phyloP scores from a whole-genome alignment of 2,329 filamentous ascomycete species.

The Colletotrichum chrysophilum region DNA sequence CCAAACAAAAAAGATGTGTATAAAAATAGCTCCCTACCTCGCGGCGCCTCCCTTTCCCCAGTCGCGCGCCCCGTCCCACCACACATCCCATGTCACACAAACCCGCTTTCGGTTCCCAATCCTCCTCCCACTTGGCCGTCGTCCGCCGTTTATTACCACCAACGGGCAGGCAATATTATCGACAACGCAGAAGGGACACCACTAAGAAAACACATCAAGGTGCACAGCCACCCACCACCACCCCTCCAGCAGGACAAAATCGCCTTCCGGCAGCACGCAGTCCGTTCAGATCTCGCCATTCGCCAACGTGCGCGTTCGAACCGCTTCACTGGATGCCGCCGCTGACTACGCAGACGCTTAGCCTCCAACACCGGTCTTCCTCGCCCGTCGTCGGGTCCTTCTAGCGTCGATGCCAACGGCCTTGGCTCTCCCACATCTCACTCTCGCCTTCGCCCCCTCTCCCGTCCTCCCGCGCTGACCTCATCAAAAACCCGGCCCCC shows the following conservation, averaged over 20 bases:
- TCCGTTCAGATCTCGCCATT: conserved; percentile 15
- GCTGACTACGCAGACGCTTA: neutral
- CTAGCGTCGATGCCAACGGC: neutral
- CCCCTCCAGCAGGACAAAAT: neutral
- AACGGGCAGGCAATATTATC: neutral
- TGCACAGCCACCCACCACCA: conserved; percentile 5
- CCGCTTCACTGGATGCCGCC: neutral
- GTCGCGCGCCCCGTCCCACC: neutral
- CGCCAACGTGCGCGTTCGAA: conserved; percentile 9
- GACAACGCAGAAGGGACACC: neutral
- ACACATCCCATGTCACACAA: conserved; percentile 1
- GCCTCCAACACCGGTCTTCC: neutral
- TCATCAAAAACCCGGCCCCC: neutral
- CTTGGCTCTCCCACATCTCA: neutral
- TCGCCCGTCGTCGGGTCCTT: neutral
- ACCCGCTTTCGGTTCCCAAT: neutral
- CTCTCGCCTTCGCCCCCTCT: neutral
- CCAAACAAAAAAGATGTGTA: neutral
- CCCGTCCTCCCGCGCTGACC: neutral
- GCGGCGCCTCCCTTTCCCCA: conserved; percentile 16
- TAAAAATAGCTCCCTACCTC: conserved; percentile 9
- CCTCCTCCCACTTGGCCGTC: conserved; percentile 12
- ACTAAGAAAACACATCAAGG: neutral
- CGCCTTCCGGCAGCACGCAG: neutral
- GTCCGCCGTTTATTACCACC: neutral